Conservation (phyloP, 208 protist genomes). For the Leishmania amazonensis region DNA sequence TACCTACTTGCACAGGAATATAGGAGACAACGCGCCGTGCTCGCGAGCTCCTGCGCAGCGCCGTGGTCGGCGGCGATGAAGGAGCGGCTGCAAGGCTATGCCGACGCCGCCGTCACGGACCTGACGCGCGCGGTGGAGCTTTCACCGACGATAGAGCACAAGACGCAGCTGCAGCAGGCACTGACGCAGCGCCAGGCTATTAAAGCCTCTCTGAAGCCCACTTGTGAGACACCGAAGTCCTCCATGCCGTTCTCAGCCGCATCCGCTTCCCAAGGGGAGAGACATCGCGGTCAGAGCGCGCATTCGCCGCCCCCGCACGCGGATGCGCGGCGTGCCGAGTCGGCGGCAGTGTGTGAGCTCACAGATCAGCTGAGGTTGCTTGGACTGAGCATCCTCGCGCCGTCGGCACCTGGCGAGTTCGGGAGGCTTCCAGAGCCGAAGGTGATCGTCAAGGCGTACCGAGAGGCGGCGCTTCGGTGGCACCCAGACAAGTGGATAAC, state of each 20-base stretch:
- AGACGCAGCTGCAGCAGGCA: slow-evolving; percentile 29
- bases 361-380: slow-evolving; percentile 37
- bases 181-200: slow-evolving; percentile 28
- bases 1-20: slow-evolving; percentile 43
- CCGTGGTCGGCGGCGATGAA: slow-evolving; percentile 23
- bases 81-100: slow-evolving; percentile 35
- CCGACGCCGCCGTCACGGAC: slow-evolving; percentile 64
- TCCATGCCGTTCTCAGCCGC: not conserved
- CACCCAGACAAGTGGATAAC: slow-evolving; percentile 91
- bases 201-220: slow-evolving; percentile 6
- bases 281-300: not conserved
- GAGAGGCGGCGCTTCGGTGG: slow-evolving; percentile 77
- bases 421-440: slow-evolving; percentile 35
- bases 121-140: slow-evolving; percentile 47
- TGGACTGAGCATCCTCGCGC: slow-evolving; percentile 14
- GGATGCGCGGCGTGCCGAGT: not conserved
- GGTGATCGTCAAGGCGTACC: slow-evolving; percentile 84
- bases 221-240: not conserved
- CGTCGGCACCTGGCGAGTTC: not conserved
- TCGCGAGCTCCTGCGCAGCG: slow-evolving; percentile 21
- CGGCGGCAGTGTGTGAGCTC: slow-evolving; percentile 1
- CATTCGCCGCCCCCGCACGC: not conserved
- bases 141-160: slow-evolving; percentile 40
- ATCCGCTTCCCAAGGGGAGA: not conserved
- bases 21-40: slow-evolving; percentile 16